These are phyloP conservation scores for Leishmania tropica DNA, from an alignment of 208 protist genomes.

Conservation along the genomic window DNA sequence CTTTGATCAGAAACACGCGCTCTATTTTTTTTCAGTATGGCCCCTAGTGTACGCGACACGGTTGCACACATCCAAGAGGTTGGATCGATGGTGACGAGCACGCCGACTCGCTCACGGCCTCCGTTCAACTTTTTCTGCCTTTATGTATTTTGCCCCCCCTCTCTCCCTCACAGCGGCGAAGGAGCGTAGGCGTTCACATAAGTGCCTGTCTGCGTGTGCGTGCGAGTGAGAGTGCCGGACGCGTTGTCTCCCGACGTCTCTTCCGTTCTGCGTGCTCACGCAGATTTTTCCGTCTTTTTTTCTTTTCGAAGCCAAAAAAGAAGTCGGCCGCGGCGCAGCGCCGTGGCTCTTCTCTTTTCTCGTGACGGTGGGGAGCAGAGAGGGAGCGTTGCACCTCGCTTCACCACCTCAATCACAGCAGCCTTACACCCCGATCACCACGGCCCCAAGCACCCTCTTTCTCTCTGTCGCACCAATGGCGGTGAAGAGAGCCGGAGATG, in stretches of 20 bases:
- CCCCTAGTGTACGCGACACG: not conserved
- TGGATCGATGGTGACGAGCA: not conserved
- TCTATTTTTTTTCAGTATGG: not conserved
- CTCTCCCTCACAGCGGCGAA: not conserved
- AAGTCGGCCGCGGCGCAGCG: no score
- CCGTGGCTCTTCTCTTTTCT: not conserved
- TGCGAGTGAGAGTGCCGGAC: not conserved
- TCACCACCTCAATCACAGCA: not conserved
- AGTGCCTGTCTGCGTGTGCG: not conserved
- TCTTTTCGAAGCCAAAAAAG: not conserved
- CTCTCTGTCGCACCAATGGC: not conserved
- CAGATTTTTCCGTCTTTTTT: not conserved
- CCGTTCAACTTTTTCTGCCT: not conserved
- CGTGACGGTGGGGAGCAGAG: no score
- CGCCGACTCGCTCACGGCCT: not conserved
- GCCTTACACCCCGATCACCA: not conserved
- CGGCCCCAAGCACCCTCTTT: not conserved
- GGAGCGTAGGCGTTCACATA: not conserved
- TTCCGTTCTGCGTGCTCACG: not conserved
- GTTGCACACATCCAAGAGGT: not conserved
- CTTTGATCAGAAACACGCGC: not conserved
- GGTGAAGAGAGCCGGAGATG: not conserved
- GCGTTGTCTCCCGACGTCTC: not conserved
- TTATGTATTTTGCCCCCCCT: not conserved
- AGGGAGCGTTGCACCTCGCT: not conserved